phyloP scores from a whole-genome alignment of 176 grass and related monocot species.

The Triticum monococcum region DNA sequence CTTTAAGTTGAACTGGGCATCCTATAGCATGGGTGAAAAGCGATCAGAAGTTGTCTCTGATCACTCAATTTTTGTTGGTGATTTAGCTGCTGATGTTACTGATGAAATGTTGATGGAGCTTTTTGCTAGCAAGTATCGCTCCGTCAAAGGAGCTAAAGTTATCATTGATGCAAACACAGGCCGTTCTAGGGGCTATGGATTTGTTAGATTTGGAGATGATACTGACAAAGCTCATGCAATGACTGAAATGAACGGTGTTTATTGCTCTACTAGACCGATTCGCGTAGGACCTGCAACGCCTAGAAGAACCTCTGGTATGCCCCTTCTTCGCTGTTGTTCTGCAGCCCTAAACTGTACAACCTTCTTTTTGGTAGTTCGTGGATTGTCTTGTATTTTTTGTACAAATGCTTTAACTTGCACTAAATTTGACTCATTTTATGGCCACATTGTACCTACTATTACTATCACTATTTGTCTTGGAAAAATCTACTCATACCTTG shows the following conservation, averaged over 20 bases:
- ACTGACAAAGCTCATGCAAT: constrained; percentile 53
- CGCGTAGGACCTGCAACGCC: constrained; percentile 65
- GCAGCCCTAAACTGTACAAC: background rate
- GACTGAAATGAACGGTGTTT: constrained; percentile 70
- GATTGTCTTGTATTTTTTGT: background rate
- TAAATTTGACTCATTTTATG: background rate
- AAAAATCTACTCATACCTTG: background rate
- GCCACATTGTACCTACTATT: background rate
- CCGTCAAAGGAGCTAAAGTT: constrained; percentile 67
- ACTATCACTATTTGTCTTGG: background rate
- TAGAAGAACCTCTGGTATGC: constrained; percentile 61
- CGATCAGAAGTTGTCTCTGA: constrained; percentile 61
- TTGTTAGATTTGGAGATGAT: constrained; percentile 70
- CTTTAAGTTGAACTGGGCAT: constrained; percentile 80
- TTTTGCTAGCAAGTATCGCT: constrained; percentile 55
- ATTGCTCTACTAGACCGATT: constrained; percentile 63
- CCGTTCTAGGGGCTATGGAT: constrained; percentile 65
- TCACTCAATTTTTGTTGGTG: constrained; percentile 71
- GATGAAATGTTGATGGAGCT: constrained; percentile 58
- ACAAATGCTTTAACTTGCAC: background rate
- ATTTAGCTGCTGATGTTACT: constrained; percentile 71
- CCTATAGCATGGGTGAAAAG: constrained; percentile 66
- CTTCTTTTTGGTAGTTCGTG: background rate
- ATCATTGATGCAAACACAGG: constrained; percentile 73
- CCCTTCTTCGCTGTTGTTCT: constrained; percentile 3